Evolutionary conservation across 148 eudicot species (phyloP).

Genomic region (Simmondsia chinensis): DNA sequence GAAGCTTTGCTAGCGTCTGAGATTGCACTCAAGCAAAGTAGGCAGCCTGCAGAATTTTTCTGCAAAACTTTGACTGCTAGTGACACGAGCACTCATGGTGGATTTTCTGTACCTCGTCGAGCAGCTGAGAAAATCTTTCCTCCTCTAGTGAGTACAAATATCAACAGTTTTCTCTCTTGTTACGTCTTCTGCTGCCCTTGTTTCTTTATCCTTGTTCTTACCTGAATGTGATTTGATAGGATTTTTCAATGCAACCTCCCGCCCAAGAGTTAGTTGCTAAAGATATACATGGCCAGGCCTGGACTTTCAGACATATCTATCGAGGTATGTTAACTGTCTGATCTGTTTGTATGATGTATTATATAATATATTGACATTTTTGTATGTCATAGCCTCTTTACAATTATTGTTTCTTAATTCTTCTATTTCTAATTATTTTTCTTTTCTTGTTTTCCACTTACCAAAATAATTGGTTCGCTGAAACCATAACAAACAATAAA

Average conservation of each 20-base stretch:
- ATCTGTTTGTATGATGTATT: background rate
- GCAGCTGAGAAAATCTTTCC: slow-evolving; percentile 99
- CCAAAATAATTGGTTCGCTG: too few species aligned
- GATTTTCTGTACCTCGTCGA: slow-evolving; percentile 95
- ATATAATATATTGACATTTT: background rate
- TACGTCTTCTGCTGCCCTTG: background rate
- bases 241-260: slow-evolving; percentile 97
- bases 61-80: slow-evolving; percentile 99
- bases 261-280: slow-evolving; percentile 87
- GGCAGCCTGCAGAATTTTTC: slow-evolving; percentile 92
- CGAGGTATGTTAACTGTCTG: slow-evolving; percentile 74
- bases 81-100: slow-evolving; percentile 99
- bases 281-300: slow-evolving; percentile 91
- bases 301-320: slow-evolving; percentile 93
- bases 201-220: slow-evolving; percentile 22
- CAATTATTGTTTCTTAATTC: background rate
- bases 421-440: too few species aligned
- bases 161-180: background rate
- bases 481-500: too few species aligned
- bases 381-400: background rate
- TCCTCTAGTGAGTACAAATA: slow-evolving; percentile 51
- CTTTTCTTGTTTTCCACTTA: too few species aligned
- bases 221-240: slow-evolving; percentile 36
- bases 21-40: slow-evolving; percentile 82
- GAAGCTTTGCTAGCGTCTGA: slow-evolving; percentile 90